Base-by-base conservation (phyloP, 2,329 filamentous ascomycete genomes). In the Aspergillus quadrilineatus region DNA sequence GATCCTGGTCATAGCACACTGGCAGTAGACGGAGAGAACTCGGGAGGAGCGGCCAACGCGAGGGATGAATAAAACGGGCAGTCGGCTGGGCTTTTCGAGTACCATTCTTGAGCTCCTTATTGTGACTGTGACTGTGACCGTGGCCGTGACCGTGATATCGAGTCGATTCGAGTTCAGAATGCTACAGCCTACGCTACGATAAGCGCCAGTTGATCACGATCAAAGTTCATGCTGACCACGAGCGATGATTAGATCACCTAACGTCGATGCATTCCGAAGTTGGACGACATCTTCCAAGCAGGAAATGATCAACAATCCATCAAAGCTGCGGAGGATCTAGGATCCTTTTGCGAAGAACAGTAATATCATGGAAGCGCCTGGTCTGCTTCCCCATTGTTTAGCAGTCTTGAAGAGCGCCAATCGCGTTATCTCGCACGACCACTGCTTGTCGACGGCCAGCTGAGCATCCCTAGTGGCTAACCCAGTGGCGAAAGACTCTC, bases 251-350 rank as follows among this genome's bases (percentile, higher is more conserved):
- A 34, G 39, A 44, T 51, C 46, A 26, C 32, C 15, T 12, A 37
- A 26, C 17, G 39, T 44, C 41, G 10, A 44, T 47, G 50, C 43
- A 53, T 47, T 53, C 50, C 50, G 50, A 41, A 15, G 50, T 53
- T 30, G 36, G 50, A 53, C 50, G 17, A 34, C 30, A 52, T 52
- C 22, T 34, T 53, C 22, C 6, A 17, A 32, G 41, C 17, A n/a
- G 48, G 37, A 12, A 45, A 32, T 34, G 49, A 51, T 51, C 46
- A 48, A n/a, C 46, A 9, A 26, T 41, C 32, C 22, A 41, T 4
- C 26, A 30, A 14, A n/a, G 8, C 26, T 45, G 43, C 17, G n/a
- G 42, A 30, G 28, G 30, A 32, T n/a, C 36, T 39, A 4, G 26
- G 28, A 45, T 45, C 17, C 12, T 7, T 30, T 30, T 26, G 12